phyloP scores from a whole-genome alignment of 2,329 filamentous ascomycete species.

The Cephalotrichum gorgonifer region DNA sequence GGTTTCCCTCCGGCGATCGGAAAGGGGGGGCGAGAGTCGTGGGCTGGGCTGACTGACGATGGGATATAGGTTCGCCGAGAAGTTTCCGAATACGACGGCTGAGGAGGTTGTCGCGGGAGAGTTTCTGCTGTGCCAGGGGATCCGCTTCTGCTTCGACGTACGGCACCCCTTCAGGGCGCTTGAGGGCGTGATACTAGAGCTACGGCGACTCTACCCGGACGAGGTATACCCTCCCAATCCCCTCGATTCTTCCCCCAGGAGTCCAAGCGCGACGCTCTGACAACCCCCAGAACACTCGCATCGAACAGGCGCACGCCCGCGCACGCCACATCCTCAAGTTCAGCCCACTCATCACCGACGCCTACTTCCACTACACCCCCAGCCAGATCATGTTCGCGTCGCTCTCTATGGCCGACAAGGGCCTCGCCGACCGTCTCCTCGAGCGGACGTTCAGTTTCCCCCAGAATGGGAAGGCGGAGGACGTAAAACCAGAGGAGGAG shows the following conservation, averaged over 20 bases:
- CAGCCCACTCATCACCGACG: conserved; percentile 78
- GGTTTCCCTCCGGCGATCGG: neutral
- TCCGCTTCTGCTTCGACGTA: conserved; percentile 90
- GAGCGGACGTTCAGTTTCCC: conserved; percentile 14
- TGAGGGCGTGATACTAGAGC: conserved; percentile 77
- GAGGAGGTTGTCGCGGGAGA: conserved; percentile 86
- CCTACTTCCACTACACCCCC: conserved; percentile 93
- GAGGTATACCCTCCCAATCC: conserved; percentile 27
- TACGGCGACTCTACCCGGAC: conserved; percentile 56
- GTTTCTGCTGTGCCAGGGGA: conserved; percentile 82
- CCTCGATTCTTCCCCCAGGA: neutral
- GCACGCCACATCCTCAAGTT: conserved; percentile 67
- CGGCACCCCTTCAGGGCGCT: conserved; percentile 81
- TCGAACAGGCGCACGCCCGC: conserved; percentile 56
- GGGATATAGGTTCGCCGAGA: conserved; percentile 47
- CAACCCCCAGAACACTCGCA: conserved; percentile 23
- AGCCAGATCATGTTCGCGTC: conserved; percentile 88
- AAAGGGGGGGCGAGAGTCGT: neutral
- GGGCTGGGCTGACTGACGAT: neutral
- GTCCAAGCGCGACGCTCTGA: neutral
- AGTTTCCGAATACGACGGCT: conserved; percentile 58
- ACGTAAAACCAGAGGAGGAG: conserved; percentile 15
- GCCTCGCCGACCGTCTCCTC: conserved; percentile 34
- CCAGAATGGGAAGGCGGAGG: conserved; percentile 14
- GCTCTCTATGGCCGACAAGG: conserved; percentile 62